Evolutionary conservation across 1,284 basidiomycete genomes (phyloP).

Genomic region (Stygiomarasmius scandens): DNA sequence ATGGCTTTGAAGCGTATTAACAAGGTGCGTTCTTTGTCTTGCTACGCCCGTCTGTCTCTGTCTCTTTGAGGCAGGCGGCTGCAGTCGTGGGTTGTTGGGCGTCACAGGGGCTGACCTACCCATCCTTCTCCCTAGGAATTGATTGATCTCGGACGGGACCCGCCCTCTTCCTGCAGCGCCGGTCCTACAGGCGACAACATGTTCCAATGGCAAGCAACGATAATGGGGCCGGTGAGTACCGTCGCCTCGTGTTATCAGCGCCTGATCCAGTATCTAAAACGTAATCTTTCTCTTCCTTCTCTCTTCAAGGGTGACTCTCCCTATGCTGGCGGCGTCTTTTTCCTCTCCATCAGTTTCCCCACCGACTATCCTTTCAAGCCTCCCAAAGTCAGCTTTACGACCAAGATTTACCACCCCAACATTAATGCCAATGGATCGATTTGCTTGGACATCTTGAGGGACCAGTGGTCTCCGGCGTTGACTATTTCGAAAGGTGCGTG

Average conservation of each 20-base stretch:
- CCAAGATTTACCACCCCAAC: conserved; percentile 91
- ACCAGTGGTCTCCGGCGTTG: conserved; percentile 98
- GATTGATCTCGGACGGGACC: conserved; percentile 95
- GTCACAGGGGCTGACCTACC: conserved; percentile 1
- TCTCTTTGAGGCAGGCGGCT: too few species aligned
- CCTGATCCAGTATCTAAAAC: conserved; percentile 21
- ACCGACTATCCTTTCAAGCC: conserved; percentile 99
- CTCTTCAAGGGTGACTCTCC: conserved; percentile 92
- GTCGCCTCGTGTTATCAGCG: conserved; percentile 7
- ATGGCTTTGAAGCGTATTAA: conserved; percentile 99
- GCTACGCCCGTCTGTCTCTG: too few species aligned
- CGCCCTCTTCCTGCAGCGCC: conserved; percentile 96
- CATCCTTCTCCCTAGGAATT: conserved; percentile 71
- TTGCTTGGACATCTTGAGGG: conserved; percentile 96
- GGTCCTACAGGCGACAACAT: conserved; percentile 95
- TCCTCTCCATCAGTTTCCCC: conserved; percentile 92
- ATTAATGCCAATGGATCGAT: conserved; percentile 99
- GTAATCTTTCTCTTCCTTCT: conserved; percentile 16
- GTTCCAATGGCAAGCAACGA: conserved; percentile 98
- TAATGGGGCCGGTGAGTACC: conserved; percentile 93
- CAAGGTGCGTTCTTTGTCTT: conserved; percentile 67
- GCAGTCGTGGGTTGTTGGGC: too few species aligned
- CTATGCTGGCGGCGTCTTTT: conserved; percentile 95
- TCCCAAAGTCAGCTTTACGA: conserved; percentile 97
- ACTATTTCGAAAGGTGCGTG: conserved; percentile 95